Evolutionary conservation across 2,329 filamentous ascomycete genomes (phyloP).

Genomic region (Massarina eburnea): DNA sequence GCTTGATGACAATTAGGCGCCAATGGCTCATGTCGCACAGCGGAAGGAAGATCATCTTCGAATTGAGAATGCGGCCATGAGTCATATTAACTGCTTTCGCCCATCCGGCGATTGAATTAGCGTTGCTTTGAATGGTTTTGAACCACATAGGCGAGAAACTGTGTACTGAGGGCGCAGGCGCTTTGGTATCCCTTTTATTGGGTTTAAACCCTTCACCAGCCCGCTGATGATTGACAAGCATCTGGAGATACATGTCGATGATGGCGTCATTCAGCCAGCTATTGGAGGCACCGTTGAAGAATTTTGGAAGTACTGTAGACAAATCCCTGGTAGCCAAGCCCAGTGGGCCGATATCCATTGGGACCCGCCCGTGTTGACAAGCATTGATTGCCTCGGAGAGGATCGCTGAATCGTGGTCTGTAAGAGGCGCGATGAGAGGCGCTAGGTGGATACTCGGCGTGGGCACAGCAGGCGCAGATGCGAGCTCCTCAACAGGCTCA

Average conservation of each 20-base stretch:
- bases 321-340: constrained; percentile 57
- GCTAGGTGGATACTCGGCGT: no score
- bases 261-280: constrained; percentile 78
- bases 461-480: no score
- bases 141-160: constrained; percentile 69
- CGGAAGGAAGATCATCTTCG: constrained; percentile 70
- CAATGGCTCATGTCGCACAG: constrained; percentile 68
- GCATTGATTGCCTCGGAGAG: constrained; percentile 17
- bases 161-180: constrained; percentile 62
- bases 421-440: constrained; percentile 23
- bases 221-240: constrained; percentile 64
- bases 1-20: constrained; percentile 70
- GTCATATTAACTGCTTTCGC: constrained; percentile 41
- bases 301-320: constrained; percentile 52
- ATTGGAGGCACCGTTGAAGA: constrained; percentile 46
- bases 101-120: constrained; percentile 48
- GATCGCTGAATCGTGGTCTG: constrained; percentile 13
- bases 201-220: constrained; percentile 53
- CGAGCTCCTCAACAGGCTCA: background rate
- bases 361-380: constrained; percentile 14
- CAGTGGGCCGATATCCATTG: background rate
- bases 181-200: constrained; percentile 52
- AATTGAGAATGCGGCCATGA: constrained; percentile 61
- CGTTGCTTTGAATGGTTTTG: constrained; percentile 48
- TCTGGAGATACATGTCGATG: constrained; percentile 66